Base-by-base conservation (phyloP, 768 basidiomycete species). In the Cyclocybe aegerita region DNA sequence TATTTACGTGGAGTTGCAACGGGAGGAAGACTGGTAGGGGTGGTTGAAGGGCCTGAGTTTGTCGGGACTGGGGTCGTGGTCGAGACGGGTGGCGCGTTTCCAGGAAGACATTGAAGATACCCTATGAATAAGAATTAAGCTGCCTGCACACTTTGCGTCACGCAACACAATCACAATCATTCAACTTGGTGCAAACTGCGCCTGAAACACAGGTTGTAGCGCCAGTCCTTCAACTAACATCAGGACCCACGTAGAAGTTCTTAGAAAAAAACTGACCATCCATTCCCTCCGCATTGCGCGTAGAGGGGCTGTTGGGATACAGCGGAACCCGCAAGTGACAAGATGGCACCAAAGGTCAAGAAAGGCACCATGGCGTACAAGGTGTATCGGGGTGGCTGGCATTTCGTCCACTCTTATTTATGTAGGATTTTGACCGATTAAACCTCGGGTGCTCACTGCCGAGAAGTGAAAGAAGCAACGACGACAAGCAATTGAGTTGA, bases 101-200 rank as follows among this genome's bases (percentile, higher is more conserved):
- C 74, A 29, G 75, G 76, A 10, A 80, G 66, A 49, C 79, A 82
- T 60, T 81, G 79, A 30, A 55, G 80, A 59, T 80, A 80, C 48
- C 71, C 78, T 80, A 29, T 1, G 16, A 39, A n/a, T 38, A 7
- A 34, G 7, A 34, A 23, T 17, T 15, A 11, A 38, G 12, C 4
- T 17, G 23, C 33, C 9, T 6, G 10, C 8, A 29, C 9, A n/a
- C 6, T 47, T 32, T 3, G 6, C n/a, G 7, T 23, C 9, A 33
- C 15, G 16, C 32, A 34, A 11, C 11, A 36, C 29, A 55, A 72
- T 50, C 49, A 79, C 80, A 79, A 41, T 67, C 59, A 55, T 80
- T 81, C 35, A 71, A 46, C 36, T 65, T 54, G 1, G 70, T 74
- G 58, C 80, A 80, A n/a, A 68, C 66, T 37, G 69, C 61, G 34